phyloP scores from a whole-genome alignment of 345 rosid species.

The Cardiospermum halicacabum region DNA sequence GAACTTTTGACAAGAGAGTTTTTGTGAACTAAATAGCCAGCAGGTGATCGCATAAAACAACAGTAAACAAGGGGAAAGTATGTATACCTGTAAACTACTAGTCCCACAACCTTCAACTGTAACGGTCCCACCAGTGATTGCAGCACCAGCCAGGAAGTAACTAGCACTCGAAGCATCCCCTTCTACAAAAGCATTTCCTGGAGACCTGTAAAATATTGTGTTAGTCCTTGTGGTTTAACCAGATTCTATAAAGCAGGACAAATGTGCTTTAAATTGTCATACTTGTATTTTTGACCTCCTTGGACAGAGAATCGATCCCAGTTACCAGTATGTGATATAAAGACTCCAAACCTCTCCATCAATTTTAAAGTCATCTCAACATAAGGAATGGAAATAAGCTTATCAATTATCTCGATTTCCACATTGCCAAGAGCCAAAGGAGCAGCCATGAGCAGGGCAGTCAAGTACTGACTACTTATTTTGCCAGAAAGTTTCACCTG shows the following conservation, averaged over 20 bases:
- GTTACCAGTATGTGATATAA: slow-evolving; percentile 59
- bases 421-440: slow-evolving; percentile 91
- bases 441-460: slow-evolving; percentile 96
- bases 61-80: neutral
- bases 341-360: slow-evolving; percentile 88
- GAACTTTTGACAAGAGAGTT: slow-evolving; percentile 4
- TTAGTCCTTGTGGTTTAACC: slow-evolving; percentile 4
- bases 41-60: neutral
- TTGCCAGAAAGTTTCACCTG: slow-evolving; percentile 97
- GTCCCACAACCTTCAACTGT: slow-evolving; percentile 97
- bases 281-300: slow-evolving; percentile 94
- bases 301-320: slow-evolving; percentile 84
- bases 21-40: neutral
- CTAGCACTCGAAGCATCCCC: slow-evolving; percentile 99
- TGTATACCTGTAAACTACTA: slow-evolving; percentile 85
- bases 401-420: slow-evolving; percentile 85
- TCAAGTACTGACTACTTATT: slow-evolving; percentile 93
- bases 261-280: slow-evolving; percentile 18
- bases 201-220: slow-evolving; percentile 50
- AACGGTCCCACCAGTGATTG: slow-evolving; percentile 88
- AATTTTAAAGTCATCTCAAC: slow-evolving; percentile 96
- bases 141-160: slow-evolving; percentile 96
- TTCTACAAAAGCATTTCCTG: slow-evolving; percentile 88
- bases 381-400: slow-evolving; percentile 86
- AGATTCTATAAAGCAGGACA: slow-evolving; percentile 5